Percentiles rank a stretch among this genome's conserved stretches.
phyloP scores from a whole-genome alignment of 495 filamentous ascomycete species.

The Penicillium flavigenum region DNA sequence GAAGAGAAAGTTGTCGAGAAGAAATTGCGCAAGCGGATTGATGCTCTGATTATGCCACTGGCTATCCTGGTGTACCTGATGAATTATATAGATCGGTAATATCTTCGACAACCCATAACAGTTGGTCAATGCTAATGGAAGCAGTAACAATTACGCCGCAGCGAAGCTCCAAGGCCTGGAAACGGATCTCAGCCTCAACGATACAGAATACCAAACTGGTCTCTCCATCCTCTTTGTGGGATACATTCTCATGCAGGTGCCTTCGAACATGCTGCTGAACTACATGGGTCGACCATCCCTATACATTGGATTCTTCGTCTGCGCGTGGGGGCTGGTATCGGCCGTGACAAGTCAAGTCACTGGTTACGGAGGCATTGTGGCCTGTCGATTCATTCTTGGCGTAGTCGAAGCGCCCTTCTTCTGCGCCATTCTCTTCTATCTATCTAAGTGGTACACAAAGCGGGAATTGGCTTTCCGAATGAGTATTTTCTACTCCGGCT shows the following conservation, averaged over 20 bases:
- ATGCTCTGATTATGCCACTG: slow-evolving; percentile 54
- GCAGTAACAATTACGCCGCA: slow-evolving; percentile 55
- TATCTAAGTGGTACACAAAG: slow-evolving; percentile 61
- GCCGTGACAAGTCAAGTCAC: slow-evolving; percentile 52
- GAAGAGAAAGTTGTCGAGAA: slow-evolving; percentile 50
- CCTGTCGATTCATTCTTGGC: slow-evolving; percentile 53
- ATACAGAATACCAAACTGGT: slow-evolving; percentile 47
- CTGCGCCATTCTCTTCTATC: slow-evolving; percentile 52
- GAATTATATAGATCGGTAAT: slow-evolving; percentile 56
- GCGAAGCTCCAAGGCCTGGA: slow-evolving; percentile 55
- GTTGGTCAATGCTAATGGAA: slow-evolving; percentile 11
- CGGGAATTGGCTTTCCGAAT: slow-evolving; percentile 58
- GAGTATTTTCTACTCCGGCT: slow-evolving; percentile 66
- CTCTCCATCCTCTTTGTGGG: slow-evolving; percentile 54
- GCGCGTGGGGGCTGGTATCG: slow-evolving; percentile 55
- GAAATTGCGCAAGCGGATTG: slow-evolving; percentile 49
- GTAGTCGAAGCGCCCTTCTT: slow-evolving; percentile 55
- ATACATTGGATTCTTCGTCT: slow-evolving; percentile 52
- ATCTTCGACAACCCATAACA: neutral
- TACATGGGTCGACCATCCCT: slow-evolving; percentile 52
- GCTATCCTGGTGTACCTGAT: slow-evolving; percentile 57
- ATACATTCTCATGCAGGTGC: slow-evolving; percentile 56
- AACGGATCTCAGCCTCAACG: slow-evolving; percentile 42
- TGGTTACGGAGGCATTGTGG: slow-evolving; percentile 53
- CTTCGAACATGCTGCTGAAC: slow-evolving; percentile 61